Evolutionary conservation across 352 stramenopile genomes (phyloP), one percentile per base, ranked within the genome.

Genomic region (Lagenidium giganteum): DNA sequence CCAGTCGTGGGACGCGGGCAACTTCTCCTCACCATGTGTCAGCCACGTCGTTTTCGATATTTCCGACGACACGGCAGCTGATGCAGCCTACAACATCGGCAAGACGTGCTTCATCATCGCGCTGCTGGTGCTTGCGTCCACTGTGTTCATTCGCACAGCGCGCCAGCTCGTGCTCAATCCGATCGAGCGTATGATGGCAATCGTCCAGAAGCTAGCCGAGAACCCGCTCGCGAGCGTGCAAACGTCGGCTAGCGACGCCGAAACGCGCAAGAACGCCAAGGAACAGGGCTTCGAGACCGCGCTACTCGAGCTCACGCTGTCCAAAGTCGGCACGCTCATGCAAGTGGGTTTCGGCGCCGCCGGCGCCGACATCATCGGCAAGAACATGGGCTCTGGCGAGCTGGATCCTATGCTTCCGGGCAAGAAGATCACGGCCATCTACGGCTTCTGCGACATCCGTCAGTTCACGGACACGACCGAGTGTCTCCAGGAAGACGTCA

Each of bases 371-470:
- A 90, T 93, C 25, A 88, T 93, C 29, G 80, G 78, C 35, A 88
- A 89, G 40, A 91, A 93, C 59, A 93, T 93, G 76, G 77, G 78
- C 27, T 83, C 68, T 8, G 87, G 86, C 7, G 85, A 96, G 36
- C 62, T 96, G 1, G 77, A 95, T 43, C 79, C 85, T 14, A 96
- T 95, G 83, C 70, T 69, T 59, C 93, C 78, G 3, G 85, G 87
- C 22, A 91, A 95, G 43, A 92, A 93, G 58, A 91, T 95, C 47
- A 94, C 85, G 21, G 90, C 93, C 14, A 85, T 98, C 48, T 98
- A 97, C 67, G 91, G 81, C 7, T 98, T 98, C 52, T 97, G 85
- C 39, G 86, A 96, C 52, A 98, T 98, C 54, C 95, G 95, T 23
- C 70, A 96, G 56, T 98, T 96, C 54, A 93, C 85, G 7, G 83